A percentile compares a stretch with the other conserved stretches of the same genome.
Evolutionary conservation across 2,329 filamentous ascomycete species (phyloP).

Genomic region (Davidsoniella australis): DNA sequence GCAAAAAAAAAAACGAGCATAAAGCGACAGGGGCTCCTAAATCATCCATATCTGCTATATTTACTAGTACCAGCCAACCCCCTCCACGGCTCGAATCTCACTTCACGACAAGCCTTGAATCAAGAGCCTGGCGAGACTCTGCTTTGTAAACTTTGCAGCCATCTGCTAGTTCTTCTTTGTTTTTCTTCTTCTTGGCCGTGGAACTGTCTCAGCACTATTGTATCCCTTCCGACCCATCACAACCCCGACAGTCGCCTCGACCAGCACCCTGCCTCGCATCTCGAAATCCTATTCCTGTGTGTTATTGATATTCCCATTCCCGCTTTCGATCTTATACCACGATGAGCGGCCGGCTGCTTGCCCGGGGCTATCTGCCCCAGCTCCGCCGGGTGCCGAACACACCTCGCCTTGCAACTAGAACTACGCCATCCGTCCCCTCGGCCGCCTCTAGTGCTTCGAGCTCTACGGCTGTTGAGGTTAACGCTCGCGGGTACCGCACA

Average conservation of each 20-base stretch:
- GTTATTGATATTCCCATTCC: neutral
- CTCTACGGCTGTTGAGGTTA: neutral
- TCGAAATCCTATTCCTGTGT: neutral
- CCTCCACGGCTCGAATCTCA: neutral
- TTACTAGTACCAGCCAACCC: neutral
- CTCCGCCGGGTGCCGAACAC: slow-evolving; percentile 10
- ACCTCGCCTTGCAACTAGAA: neutral
- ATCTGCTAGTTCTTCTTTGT: neutral
- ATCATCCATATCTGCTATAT: neutral
- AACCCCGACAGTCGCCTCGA: neutral
- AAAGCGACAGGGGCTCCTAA: neutral
- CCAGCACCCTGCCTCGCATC: neutral
- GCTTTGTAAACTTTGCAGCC: neutral
- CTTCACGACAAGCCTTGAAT: neutral
- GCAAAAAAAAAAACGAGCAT: neutral
- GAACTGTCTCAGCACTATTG: neutral
- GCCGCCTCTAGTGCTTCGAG: neutral
- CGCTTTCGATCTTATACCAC: neutral
- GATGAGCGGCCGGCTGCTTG: slow-evolving; percentile 13
- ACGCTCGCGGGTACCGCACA: neutral
- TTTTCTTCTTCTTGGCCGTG: neutral
- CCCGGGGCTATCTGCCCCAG: slow-evolving; percentile 10
- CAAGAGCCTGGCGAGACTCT: neutral
- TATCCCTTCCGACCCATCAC: neutral
- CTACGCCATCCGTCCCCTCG: neutral